phyloP scores from a whole-genome alignment of 2,329 filamentous ascomycete species.

The Cladosporium cucumerinum region DNA sequence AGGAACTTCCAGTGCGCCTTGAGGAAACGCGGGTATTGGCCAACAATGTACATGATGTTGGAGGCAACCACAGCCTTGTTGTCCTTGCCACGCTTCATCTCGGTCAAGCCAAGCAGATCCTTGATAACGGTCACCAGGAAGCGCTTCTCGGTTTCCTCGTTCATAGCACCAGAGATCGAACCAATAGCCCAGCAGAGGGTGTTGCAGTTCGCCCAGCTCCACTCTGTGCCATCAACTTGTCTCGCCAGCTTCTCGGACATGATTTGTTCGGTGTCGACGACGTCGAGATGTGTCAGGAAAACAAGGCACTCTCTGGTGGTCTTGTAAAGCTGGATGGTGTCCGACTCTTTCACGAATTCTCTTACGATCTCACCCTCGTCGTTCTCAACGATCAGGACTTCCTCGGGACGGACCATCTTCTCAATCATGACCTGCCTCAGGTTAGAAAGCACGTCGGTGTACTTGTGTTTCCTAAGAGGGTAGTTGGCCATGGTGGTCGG shows the following conservation, averaged over 20 bases:
- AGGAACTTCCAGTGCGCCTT: conserved; percentile 99
- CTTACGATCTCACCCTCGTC: conserved; percentile 98
- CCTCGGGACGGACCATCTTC: conserved; percentile 98
- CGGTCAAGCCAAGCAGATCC: conserved; percentile 89
- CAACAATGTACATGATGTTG: conserved; percentile 99
- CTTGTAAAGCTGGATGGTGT: conserved; percentile 99
- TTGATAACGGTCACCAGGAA: conserved; percentile 99
- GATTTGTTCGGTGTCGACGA: conserved; percentile 95
- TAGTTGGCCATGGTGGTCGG: conserved; percentile 83
- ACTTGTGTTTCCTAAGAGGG: conserved; percentile 95
- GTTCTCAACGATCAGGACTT: conserved; percentile 98
- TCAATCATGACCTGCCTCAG: conserved; percentile 98
- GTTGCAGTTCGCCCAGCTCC: conserved; percentile 99
- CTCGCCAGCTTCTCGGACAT: conserved; percentile 98
- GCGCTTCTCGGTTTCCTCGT: conserved; percentile 97
- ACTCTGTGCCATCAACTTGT: conserved; percentile 92
- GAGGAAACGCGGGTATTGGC: conserved; percentile 94
- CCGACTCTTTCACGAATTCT: conserved; percentile 98
- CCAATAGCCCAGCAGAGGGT: conserved; percentile 99
- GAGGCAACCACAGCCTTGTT: conserved; percentile 99
- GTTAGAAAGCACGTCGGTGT: conserved; percentile 89
- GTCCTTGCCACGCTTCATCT: conserved; percentile 99
- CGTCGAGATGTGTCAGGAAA: conserved; percentile 94
- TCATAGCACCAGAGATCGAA: conserved; percentile 98
- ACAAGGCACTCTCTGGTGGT: conserved; percentile 96